phyloP scores from a whole-genome alignment of 331 rosid species.

The Saraca asoca region DNA sequence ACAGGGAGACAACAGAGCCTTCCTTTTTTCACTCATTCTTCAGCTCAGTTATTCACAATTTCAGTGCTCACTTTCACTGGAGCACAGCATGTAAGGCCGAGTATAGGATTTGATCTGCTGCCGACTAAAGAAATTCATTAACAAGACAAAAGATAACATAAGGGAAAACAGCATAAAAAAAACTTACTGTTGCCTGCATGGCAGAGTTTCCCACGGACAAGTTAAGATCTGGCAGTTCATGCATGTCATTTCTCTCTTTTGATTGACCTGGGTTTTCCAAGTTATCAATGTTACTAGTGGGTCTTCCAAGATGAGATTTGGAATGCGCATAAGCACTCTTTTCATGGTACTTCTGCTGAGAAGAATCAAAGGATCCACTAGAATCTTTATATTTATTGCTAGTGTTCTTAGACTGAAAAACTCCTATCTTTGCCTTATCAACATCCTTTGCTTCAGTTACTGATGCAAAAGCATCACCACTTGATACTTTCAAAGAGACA shows the following conservation, averaged over 20 bases:
- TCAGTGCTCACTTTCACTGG: slow-evolving; percentile 8
- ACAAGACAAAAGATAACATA: slow-evolving; percentile 1
- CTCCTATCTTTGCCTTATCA: slow-evolving; percentile 65
- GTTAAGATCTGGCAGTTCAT: slow-evolving; percentile 70
- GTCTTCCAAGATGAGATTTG: slow-evolving; percentile 68
- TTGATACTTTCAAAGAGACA: slow-evolving; percentile 57
- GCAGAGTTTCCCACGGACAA: slow-evolving; percentile 55
- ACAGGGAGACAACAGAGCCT: slow-evolving; percentile 24
- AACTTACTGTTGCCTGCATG: slow-evolving; percentile 61
- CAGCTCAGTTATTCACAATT: slow-evolving; percentile 24
- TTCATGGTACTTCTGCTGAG: slow-evolving; percentile 61
- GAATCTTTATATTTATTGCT: slow-evolving; percentile 62
- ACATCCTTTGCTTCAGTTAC: slow-evolving; percentile 58
- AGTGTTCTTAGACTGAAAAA: slow-evolving; percentile 56
- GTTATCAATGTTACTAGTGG: slow-evolving; percentile 47
- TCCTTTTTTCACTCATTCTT: slow-evolving; percentile 18
- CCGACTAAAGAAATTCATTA: slow-evolving; percentile 29
- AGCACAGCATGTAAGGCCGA: slow-evolving; percentile 21
- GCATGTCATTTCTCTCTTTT: slow-evolving; percentile 68
- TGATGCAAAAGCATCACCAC: slow-evolving; percentile 51
- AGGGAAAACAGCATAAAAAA: slow-evolving; percentile 19
- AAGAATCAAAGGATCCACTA: slow-evolving; percentile 52
- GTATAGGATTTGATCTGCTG: slow-evolving; percentile 21
- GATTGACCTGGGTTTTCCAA: slow-evolving; percentile 50
- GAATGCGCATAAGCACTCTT: slow-evolving; percentile 59